Base-by-base conservation (phyloP, 306 rosid genomes). In the Potentilla sterilis region DNA sequence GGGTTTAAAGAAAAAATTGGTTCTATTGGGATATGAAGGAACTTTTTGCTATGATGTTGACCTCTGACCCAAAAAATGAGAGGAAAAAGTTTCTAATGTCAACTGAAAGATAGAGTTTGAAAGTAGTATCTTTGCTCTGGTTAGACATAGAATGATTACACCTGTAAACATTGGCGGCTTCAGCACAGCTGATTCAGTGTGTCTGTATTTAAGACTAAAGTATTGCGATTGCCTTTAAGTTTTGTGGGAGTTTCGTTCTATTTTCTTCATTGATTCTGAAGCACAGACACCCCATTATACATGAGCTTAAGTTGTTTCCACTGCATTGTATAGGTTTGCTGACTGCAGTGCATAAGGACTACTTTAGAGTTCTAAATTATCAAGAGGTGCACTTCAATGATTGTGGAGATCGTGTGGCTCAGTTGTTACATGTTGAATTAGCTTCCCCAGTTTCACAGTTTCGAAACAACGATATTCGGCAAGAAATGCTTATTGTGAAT, bases 351-450 rank as follows among this genome's bases (percentile, higher is more conserved):
- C 88, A 35, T 51, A 86, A 85, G 81, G 91, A 92, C 46, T 75
- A 70, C 77, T 80, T 92, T 3, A 77, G 76, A 74, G 92, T 95
- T 57, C 54, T 95, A 19, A 82, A 92, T 66, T 85, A 89, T 55
- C 75, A 80, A 46, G 93, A 95, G 77, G 73, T 95, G 81, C 91
- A 75, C 67, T 88, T 95, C 67, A 89, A 92, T 7, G 97, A 88
- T 70, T 86, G 75, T n/a, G 97, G 99, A n/a, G 99, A 95, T 62
- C 97, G 97, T 2, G 99, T 95, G 76, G 97, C 99, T 65, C 97
- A 95, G 81, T 81, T 95, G 83, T 72, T 95, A 78, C 99, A 95
- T 66, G 96, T 91, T 79, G 84, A 82, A 77, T 86, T 90, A 47
- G 85, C 83, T 49, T 13, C 67, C 75, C 96, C 97, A 11, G 12